Conservation (phyloP, 805 yeast species). For the Lachancea meyersii region DNA sequence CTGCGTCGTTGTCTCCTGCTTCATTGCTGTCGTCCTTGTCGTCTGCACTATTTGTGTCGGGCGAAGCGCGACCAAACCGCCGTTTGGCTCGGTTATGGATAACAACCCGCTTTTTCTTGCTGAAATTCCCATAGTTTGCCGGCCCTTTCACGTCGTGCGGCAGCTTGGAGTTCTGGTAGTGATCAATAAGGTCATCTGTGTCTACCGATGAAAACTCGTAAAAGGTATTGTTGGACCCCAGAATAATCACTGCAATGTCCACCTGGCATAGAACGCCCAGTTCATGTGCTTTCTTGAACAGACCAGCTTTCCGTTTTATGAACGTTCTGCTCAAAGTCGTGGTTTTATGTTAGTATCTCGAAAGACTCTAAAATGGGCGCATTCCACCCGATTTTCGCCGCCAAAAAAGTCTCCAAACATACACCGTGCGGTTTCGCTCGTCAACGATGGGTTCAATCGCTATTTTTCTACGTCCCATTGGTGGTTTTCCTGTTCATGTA, state of each 20-base stretch:
- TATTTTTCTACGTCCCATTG: slow-evolving; percentile 95
- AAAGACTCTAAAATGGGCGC: not conserved
- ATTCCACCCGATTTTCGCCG: not conserved
- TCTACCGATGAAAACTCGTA: slow-evolving; percentile 79
- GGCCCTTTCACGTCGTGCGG: slow-evolving; percentile 60
- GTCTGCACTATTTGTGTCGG: slow-evolving; percentile 7
- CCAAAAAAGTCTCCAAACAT: slow-evolving; percentile 1
- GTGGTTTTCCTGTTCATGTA: slow-evolving; percentile 3
- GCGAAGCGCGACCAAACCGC: slow-evolving; percentile 1
- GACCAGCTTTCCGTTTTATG: slow-evolving; percentile 89
- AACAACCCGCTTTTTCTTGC: slow-evolving; percentile 27
- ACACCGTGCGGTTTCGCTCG: slow-evolving; percentile 73
- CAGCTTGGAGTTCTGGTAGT: slow-evolving; percentile 32
- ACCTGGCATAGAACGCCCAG: slow-evolving; percentile 86
- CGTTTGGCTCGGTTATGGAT: slow-evolving; percentile 8
- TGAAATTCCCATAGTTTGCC: slow-evolving; percentile 57
- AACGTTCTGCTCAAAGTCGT: slow-evolving; percentile 50
- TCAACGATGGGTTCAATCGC: slow-evolving; percentile 86
- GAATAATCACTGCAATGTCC: slow-evolving; percentile 82
- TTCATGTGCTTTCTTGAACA: slow-evolving; percentile 60
- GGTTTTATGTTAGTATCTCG: not conserved
- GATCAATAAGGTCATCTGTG: slow-evolving; percentile 43
- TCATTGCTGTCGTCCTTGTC: slow-evolving; percentile 12
- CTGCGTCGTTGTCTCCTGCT: slow-evolving; percentile 1
- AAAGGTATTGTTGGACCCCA: slow-evolving; percentile 75